phyloP scores from a whole-genome alignment of 2,329 filamentous ascomycete genomes.

The Xylaria sp. region DNA sequence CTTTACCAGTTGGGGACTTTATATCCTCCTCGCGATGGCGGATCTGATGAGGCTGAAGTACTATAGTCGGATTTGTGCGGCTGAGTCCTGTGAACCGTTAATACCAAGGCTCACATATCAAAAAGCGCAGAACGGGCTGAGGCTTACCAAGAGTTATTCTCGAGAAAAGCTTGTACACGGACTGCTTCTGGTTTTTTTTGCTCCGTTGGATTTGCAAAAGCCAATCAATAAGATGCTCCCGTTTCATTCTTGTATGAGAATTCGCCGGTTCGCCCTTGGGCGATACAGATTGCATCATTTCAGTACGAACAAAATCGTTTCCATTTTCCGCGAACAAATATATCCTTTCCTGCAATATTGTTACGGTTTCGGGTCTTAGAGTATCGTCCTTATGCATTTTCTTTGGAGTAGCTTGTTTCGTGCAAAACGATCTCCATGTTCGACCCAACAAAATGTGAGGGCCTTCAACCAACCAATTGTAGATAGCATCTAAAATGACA shows the following conservation, averaged over 20 bases:
- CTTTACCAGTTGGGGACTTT: conserved; percentile 53
- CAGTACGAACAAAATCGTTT: conserved; percentile 52
- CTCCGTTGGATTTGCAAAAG: conserved; percentile 61
- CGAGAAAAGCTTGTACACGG: conserved; percentile 67
- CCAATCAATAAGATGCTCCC: conserved; percentile 63
- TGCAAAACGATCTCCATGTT: conserved; percentile 61
- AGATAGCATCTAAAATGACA: conserved; percentile 41
- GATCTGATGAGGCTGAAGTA: conserved; percentile 62
- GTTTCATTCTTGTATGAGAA: conserved; percentile 46
- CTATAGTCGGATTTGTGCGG: conserved; percentile 59
- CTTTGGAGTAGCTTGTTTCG: conserved; percentile 53
- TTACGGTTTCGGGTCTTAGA: conserved; percentile 47
- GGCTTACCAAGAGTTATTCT: conserved; percentile 64
- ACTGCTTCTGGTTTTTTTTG: conserved; percentile 57
- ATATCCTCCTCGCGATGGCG: conserved; percentile 53
- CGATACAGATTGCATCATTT: conserved; percentile 47
- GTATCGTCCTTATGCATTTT: conserved; percentile 53
- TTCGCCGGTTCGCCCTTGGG: conserved; percentile 41
- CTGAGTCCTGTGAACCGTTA: conserved; percentile 60
- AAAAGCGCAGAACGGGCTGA: conserved; percentile 43
- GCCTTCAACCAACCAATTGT: conserved; percentile 54
- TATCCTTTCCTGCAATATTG: conserved; percentile 56
- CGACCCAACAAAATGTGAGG: conserved; percentile 60
- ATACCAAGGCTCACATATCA: neutral
- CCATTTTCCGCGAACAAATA: conserved; percentile 68